Evolutionary conservation across 78 protist species (phyloP).

Genomic region (Chrysochromulina tobinii): DNA sequence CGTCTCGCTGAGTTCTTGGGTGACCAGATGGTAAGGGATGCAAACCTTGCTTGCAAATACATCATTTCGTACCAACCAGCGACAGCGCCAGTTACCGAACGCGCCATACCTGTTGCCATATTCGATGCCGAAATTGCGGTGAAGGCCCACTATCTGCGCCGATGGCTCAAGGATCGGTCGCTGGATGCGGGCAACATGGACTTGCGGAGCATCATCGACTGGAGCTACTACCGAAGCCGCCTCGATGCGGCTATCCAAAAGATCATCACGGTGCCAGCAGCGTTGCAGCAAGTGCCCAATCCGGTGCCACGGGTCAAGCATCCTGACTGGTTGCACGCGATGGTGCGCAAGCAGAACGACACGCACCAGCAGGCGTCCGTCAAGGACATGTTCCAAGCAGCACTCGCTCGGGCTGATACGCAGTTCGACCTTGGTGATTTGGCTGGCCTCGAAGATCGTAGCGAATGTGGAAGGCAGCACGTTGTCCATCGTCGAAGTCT

Average conservation of each 20-base stretch:
- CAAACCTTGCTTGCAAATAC: slow-evolving; percentile 88
- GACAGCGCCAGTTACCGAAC: slow-evolving; percentile 90
- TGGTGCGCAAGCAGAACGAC: neutral
- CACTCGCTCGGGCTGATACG: no score
- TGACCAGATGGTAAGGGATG: slow-evolving; percentile 86
- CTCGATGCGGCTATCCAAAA: slow-evolving; percentile 86
- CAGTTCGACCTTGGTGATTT: no score
- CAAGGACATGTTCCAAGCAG: neutral
- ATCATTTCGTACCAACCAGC: slow-evolving; percentile 83
- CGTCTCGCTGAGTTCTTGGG: slow-evolving; percentile 89
- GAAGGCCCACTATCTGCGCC: slow-evolving; percentile 38
- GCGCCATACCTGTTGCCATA: slow-evolving; percentile 94
- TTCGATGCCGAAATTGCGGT: slow-evolving; percentile 68
- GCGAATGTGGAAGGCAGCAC: no score
- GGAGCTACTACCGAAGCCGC: slow-evolving; percentile 92
- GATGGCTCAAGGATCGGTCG: slow-evolving; percentile 47
- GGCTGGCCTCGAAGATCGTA: no score
- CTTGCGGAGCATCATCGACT: slow-evolving; percentile 85
- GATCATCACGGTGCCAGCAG: slow-evolving; percentile 98
- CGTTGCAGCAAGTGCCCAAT: slow-evolving; percentile 85
- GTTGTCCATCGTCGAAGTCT: no score
- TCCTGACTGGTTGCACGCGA: slow-evolving; percentile 93
- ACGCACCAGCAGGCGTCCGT: neutral
- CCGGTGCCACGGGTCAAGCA: slow-evolving; percentile 94
- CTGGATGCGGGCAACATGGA: slow-evolving; percentile 33